Percentiles rank a stretch among this genome's conserved stretches.
phyloP scores from a whole-genome alignment of 257 asterid genomes.

The Buddleja alternifolia region DNA sequence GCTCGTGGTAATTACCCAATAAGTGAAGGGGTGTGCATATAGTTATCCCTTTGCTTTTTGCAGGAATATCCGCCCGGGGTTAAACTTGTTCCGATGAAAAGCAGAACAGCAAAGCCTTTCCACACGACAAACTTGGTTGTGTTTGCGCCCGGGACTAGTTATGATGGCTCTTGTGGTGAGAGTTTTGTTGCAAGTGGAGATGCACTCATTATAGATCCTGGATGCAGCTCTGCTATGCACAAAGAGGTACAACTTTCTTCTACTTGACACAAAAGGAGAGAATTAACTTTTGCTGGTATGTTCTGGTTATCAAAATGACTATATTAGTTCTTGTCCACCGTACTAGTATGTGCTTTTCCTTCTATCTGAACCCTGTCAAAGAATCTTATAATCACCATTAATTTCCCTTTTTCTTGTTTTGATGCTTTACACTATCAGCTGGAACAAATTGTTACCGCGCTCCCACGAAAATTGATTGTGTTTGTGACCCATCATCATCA shows the following conservation, averaged over 20 bases:
- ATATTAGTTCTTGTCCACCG: background rate
- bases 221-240: slow-evolving; percentile 75
- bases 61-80: slow-evolving; percentile 96
- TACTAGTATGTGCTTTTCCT: background rate
- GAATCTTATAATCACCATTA: slow-evolving; percentile 1
- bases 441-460: slow-evolving; percentile 69
- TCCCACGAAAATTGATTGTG: slow-evolving; percentile 79
- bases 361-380: slow-evolving; percentile 10
- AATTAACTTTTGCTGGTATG: no score
- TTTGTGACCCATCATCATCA: slow-evolving; percentile 93
- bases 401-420: background rate
- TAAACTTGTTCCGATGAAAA: slow-evolving; percentile 81
- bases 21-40: no score
- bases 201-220: slow-evolving; percentile 93
- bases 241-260: slow-evolving; percentile 58
- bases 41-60: slow-evolving; percentile 13
- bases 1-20: no score
- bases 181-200: slow-evolving; percentile 69
- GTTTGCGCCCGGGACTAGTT: slow-evolving; percentile 51
- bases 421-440: slow-evolving; percentile 56
- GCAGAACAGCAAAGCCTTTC: slow-evolving; percentile 87
- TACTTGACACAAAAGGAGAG: slow-evolving; percentile 5
- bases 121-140: slow-evolving; percentile 78
- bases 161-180: slow-evolving; percentile 30
- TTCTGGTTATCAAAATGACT: background rate